These are phyloP conservation scores for Yamadazyma epiphylla DNA, from an alignment of 1,139 yeast species.

Conservation along the genomic window DNA sequence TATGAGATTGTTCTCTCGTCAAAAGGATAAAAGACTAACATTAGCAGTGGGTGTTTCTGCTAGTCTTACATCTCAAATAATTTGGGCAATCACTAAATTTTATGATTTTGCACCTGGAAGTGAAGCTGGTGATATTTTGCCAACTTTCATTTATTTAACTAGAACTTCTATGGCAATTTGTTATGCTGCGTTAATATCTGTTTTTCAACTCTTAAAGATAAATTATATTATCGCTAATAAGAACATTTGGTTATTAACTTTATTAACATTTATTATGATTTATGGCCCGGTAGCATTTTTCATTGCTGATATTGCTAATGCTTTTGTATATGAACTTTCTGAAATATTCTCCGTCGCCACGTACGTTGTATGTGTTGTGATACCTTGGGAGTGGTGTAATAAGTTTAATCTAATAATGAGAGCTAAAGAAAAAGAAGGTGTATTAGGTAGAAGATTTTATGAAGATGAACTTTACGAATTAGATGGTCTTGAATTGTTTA, in stretches of 20 bases:
- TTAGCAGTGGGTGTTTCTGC: conserved; percentile 59
- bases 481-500: conserved; percentile 41
- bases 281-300: conserved; percentile 71
- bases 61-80: conserved; percentile 55
- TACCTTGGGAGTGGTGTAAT: conserved; percentile 90
- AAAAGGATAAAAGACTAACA: conserved; percentile 64
- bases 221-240: conserved; percentile 49
- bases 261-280: conserved; percentile 56
- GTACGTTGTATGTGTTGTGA: conserved; percentile 68
- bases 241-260: conserved; percentile 51
- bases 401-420: conserved; percentile 58
- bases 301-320: conserved; percentile 70
- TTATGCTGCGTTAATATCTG: conserved; percentile 64
- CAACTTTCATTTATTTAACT: conserved; percentile 76
- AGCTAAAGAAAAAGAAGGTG: conserved; percentile 71
- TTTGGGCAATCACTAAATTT: conserved; percentile 69
- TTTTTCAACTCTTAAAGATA: conserved; percentile 55
- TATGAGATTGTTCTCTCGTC: conserved; percentile 68
- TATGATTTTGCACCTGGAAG: conserved; percentile 27
- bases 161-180: conserved; percentile 72
- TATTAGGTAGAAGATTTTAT: conserved; percentile 73
- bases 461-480: conserved; percentile 59
- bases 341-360: conserved; percentile 70
- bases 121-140: conserved; percentile 58
- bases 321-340: conserved; percentile 68